Evolutionary conservation across 257 asterid genomes (phyloP).

Genomic region (Linderniella brevidens): DNA sequence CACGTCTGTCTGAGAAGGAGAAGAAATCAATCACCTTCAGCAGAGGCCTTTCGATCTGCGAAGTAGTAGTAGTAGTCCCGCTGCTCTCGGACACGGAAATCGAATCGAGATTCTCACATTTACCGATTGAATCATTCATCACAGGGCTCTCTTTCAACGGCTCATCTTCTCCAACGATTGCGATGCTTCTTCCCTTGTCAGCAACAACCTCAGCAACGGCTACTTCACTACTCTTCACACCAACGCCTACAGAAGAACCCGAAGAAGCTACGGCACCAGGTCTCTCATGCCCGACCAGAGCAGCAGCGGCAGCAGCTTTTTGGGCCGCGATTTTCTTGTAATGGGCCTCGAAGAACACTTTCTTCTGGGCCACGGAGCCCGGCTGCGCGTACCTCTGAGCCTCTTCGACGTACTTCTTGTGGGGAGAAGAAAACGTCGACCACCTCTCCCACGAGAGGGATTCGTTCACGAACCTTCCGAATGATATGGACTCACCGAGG

Average conservation of each 20-base stretch:
- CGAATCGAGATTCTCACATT: too few species aligned
- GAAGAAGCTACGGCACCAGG: constrained; percentile 13
- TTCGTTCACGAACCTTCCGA: constrained; percentile 65
- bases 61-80: background rate
- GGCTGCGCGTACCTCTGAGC: constrained; percentile 73
- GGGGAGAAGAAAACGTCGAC: constrained; percentile 54
- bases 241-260: too few species aligned
- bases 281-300: constrained; percentile 41
- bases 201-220: too few species aligned
- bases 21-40: too few species aligned
- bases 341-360: constrained; percentile 98
- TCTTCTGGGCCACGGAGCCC: constrained; percentile 89
- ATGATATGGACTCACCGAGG: constrained; percentile 76
- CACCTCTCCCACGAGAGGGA: constrained; percentile 79
- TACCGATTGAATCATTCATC: too few species aligned
- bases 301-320: constrained; percentile 38
- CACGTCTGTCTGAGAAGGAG: too few species aligned
- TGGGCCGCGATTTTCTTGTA: constrained; percentile 83
- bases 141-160: too few species aligned
- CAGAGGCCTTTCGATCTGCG: too few species aligned
- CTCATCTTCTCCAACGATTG: too few species aligned
- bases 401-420: constrained; percentile 79
- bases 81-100: too few species aligned
- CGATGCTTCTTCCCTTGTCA: too few species aligned
- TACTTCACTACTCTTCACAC: too few species aligned